Evolutionary conservation across 2,329 filamentous ascomycete species (phyloP).

Genomic region (Colletotrichum graminicola): DNA sequence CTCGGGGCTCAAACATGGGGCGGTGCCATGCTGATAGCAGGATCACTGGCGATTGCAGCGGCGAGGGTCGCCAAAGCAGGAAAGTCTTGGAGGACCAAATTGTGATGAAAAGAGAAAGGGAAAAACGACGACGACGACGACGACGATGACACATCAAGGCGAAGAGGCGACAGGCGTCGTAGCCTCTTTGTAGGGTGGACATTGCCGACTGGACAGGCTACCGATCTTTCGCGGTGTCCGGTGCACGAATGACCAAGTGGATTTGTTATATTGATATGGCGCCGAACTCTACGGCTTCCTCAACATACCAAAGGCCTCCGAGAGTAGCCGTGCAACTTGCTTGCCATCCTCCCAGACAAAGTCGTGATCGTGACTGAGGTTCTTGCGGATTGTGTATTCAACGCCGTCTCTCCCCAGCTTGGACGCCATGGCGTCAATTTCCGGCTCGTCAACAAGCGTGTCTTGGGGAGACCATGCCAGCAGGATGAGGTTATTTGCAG

Average conservation of each 20-base stretch:
- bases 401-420: slow-evolving; percentile 58
- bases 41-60: slow-evolving; percentile 49
- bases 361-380: slow-evolving; percentile 71
- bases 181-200: slow-evolving; percentile 15
- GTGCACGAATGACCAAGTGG: neutral
- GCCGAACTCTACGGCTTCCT: slow-evolving; percentile 8
- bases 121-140: neutral
- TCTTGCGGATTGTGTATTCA: slow-evolving; percentile 49
- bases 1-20: slow-evolving; percentile 62
- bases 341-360: slow-evolving; percentile 71
- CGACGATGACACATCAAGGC: neutral
- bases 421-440: slow-evolving; percentile 68
- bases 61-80: slow-evolving; percentile 54
- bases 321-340: slow-evolving; percentile 64
- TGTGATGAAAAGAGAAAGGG: slow-evolving; percentile 44
- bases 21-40: slow-evolving; percentile 55
- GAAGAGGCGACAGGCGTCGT: neutral
- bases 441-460: slow-evolving; percentile 65
- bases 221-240: neutral
- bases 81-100: slow-evolving; percentile 51
- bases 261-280: neutral
- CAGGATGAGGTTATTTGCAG: slow-evolving; percentile 50
- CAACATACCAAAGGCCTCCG: slow-evolving; percentile 44
- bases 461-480: slow-evolving; percentile 63
- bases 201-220: neutral